Evolutionary conservation across 768 basidiomycete genomes (phyloP).

Genomic region (Coprinellus micaceus): DNA sequence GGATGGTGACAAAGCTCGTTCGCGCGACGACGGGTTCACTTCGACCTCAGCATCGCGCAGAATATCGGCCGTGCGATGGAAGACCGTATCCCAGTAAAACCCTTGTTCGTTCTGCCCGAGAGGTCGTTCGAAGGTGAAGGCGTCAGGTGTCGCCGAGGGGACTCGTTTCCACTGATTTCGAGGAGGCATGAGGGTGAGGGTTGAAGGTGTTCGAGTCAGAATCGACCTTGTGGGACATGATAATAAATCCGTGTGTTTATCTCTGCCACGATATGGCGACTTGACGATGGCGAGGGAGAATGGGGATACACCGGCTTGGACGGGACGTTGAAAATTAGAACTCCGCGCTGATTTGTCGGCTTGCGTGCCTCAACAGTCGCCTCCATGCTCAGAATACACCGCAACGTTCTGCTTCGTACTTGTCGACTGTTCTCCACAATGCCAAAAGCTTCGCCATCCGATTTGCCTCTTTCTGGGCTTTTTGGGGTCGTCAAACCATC

Average conservation of each 20-base stretch:
- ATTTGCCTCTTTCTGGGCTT: slow-evolving; percentile 70
- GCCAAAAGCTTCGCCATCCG: slow-evolving; percentile 58
- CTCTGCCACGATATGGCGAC: too few relatives aligned
- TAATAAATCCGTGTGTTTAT: too few relatives aligned
- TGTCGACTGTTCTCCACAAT: slow-evolving; percentile 31
- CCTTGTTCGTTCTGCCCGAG: slow-evolving; percentile 37
- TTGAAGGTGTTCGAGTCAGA: background rate
- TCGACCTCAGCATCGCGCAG: slow-evolving; percentile 32
- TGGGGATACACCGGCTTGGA: background rate
- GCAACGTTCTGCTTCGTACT: background rate
- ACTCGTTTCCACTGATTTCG: background rate
- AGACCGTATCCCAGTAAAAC: slow-evolving; percentile 41
- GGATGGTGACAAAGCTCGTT: slow-evolving; percentile 16
- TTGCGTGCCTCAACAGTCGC: too few relatives aligned
- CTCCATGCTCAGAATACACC: background rate
- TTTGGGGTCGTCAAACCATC: slow-evolving; percentile 92
- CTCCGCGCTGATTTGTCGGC: background rate
- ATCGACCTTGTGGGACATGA: too few relatives aligned
- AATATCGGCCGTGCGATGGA: slow-evolving; percentile 43
- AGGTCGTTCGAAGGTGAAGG: slow-evolving; percentile 30
- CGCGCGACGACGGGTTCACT: slow-evolving; percentile 12
- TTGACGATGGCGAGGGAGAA: too few relatives aligned
- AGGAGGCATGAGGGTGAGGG: background rate
- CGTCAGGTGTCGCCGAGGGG: background rate
- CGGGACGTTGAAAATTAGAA: background rate